A percentile compares a stretch with the other conserved stretches of the same genome.
Conservation (phyloP, 2,329 filamentous ascomycete species). For the Neofusicoccum laricinum region DNA sequence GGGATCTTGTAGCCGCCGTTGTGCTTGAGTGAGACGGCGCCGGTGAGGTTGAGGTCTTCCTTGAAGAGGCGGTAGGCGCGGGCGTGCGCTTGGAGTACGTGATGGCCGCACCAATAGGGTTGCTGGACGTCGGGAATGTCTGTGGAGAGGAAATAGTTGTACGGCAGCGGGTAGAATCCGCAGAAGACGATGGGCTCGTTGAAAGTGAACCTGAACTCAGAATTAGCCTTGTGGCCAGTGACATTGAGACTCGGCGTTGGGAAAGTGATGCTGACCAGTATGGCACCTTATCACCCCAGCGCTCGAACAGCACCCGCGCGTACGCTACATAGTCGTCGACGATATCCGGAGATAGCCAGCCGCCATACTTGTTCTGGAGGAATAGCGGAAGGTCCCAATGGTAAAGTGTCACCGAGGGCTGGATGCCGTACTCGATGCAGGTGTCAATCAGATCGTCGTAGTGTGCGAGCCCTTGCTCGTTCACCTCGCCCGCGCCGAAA, state of each 20-base stretch:
- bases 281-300: slow-evolving; percentile 39
- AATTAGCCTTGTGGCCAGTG: too few species aligned
- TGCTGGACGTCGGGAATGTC: slow-evolving; percentile 33
- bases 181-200: slow-evolving; percentile 41
- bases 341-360: slow-evolving; percentile 20
- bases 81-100: slow-evolving; percentile 36
- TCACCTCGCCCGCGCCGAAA: slow-evolving; percentile 45
- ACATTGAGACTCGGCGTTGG: too few species aligned
- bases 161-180: neutral
- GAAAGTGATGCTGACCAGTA: slow-evolving; percentile 19
- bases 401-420: slow-evolving; percentile 44
- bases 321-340: slow-evolving; percentile 42
- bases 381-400: slow-evolving; percentile 27
- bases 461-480: slow-evolving; percentile 45
- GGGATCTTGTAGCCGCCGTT: slow-evolving; percentile 39
- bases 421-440: slow-evolving; percentile 42
- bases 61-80: slow-evolving; percentile 42
- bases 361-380: slow-evolving; percentile 36
- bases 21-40: slow-evolving; percentile 36
- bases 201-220: slow-evolving; percentile 35
- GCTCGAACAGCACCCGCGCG: slow-evolving; percentile 36
- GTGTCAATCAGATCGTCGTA: slow-evolving; percentile 50
- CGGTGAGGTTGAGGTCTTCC: slow-evolving; percentile 35
- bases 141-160: slow-evolving; percentile 35
- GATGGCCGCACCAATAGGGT: slow-evolving; percentile 35